A percentile compares a stretch with the other conserved stretches of the same genome.
Conservation (phyloP, 257 asterid species). For the Knoxia roxburghii region DNA sequence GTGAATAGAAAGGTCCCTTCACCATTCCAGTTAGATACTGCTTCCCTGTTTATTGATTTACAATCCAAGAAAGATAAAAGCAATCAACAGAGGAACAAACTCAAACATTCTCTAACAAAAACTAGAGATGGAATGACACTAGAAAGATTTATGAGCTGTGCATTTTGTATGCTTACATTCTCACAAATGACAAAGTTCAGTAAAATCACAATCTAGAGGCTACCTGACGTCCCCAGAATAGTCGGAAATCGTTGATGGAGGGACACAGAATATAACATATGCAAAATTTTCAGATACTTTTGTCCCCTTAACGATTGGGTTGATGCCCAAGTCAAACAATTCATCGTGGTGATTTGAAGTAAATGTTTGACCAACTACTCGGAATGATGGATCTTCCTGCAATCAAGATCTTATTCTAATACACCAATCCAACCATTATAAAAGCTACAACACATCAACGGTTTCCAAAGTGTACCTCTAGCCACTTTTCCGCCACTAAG, state of each 20-base stretch:
- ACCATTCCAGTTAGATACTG: slow-evolving; percentile 82
- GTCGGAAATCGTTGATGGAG: slow-evolving; percentile 64
- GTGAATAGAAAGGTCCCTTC: slow-evolving; percentile 92
- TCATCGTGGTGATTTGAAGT: slow-evolving; percentile 81
- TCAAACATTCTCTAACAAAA: no score
- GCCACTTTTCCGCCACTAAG: slow-evolving; percentile 85
- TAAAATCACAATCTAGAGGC: slow-evolving; percentile 2
- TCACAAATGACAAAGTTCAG: neutral
- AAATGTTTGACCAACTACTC: slow-evolving; percentile 73
- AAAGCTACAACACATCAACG: neutral
- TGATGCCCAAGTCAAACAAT: slow-evolving; percentile 65
- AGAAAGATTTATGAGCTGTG: no score
- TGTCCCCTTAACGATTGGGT: slow-evolving; percentile 56
- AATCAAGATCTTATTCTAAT: neutral
- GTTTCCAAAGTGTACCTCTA: slow-evolving; percentile 61
- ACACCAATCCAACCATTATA: neutral
- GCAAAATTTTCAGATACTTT: slow-evolving; percentile 51
- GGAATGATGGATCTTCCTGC: slow-evolving; percentile 76
- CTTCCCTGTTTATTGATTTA: slow-evolving; percentile 51
- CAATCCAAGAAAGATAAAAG: no score
- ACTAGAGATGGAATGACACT: no score
- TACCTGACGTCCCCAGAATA: slow-evolving; percentile 90
- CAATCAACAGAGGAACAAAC: no score
- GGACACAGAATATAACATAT: slow-evolving; percentile 87
- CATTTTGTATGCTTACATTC: neutral